Conservation (phyloP, 2,329 filamentous ascomycete species). For the Xylariales sp. region DNA sequence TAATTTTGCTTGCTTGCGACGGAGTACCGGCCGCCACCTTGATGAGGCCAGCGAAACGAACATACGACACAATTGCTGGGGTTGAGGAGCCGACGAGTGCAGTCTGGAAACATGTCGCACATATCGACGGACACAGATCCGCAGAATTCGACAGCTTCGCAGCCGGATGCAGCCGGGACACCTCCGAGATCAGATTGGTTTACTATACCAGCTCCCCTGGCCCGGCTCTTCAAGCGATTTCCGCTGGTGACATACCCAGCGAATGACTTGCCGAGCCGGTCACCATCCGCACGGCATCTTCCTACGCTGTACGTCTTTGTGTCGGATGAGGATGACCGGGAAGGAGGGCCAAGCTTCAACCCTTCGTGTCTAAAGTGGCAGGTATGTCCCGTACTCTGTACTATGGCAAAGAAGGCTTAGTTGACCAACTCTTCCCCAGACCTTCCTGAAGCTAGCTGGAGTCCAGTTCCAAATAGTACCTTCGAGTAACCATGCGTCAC, state of each 20-base stretch:
- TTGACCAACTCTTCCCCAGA: constrained; percentile 41
- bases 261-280: constrained; percentile 61
- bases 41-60: too few relatives aligned
- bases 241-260: constrained; percentile 71
- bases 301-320: constrained; percentile 74
- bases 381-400: constrained; percentile 45
- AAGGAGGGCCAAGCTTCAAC: constrained; percentile 74
- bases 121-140: too few relatives aligned
- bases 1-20: too few relatives aligned
- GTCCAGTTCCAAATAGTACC: constrained; percentile 62
- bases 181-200: constrained; percentile 39
- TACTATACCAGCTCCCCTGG: constrained; percentile 68
- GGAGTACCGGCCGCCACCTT: neutral
- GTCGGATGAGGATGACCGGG: constrained; percentile 54
- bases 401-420: neutral
- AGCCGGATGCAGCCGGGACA: constrained; percentile 14
- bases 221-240: constrained; percentile 77
- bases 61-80: neutral
- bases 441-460: constrained; percentile 73
- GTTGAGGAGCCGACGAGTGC: neutral
- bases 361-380: constrained; percentile 95
- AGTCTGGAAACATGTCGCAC: neutral
- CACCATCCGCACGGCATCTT: constrained; percentile 36
- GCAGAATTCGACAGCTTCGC: constrained; percentile 15
- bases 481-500: constrained; percentile 91